These are phyloP conservation scores for Kodamaea fukazawae DNA, from an alignment of 805 yeast species.

Conservation along the genomic window DNA sequence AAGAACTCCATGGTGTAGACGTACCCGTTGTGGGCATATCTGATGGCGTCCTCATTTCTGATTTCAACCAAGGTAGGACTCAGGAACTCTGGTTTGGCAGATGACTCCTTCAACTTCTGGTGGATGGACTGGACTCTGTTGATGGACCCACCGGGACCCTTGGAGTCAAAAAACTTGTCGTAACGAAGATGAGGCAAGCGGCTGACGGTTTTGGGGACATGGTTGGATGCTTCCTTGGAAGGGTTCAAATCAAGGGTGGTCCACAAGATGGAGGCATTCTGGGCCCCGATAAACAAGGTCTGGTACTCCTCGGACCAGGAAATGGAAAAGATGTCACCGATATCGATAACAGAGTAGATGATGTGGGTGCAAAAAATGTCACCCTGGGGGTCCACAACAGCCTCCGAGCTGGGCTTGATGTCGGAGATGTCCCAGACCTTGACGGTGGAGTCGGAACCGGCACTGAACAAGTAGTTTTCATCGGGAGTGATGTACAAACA, in stretches of 20 bases:
- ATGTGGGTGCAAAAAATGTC: slow-evolving; percentile 51
- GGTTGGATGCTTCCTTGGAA: background rate
- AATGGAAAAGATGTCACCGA: slow-evolving; percentile 89
- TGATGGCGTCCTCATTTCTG: slow-evolving; percentile 59
- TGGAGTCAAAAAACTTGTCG: slow-evolving; percentile 86
- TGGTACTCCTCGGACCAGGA: slow-evolving; percentile 60
- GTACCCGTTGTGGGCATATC: slow-evolving; percentile 91
- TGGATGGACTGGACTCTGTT: slow-evolving; percentile 29
- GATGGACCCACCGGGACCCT: slow-evolving; percentile 71
- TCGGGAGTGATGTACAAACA: slow-evolving; percentile 56
- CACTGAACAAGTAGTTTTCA: slow-evolving; percentile 69
- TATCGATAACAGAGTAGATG: slow-evolving; percentile 78
- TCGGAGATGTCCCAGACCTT: slow-evolving; percentile 73
- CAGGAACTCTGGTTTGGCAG: slow-evolving; percentile 7
- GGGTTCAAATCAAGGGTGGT: slow-evolving; percentile 35
- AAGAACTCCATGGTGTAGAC: slow-evolving; percentile 63
- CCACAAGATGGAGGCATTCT: slow-evolving; percentile 85
- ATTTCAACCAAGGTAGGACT: slow-evolving; percentile 54
- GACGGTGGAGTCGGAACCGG: slow-evolving; percentile 86
- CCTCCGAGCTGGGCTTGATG: slow-evolving; percentile 6
- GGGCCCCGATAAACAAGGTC: slow-evolving; percentile 82
- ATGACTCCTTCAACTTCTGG: slow-evolving; percentile 17
- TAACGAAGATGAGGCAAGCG: slow-evolving; percentile 59
- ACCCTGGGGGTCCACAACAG: slow-evolving; percentile 5
- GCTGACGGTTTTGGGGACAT: slow-evolving; percentile 13